phyloP scores from a whole-genome alignment of 139 green algal genomes.

The Dunaliella sp. region DNA sequence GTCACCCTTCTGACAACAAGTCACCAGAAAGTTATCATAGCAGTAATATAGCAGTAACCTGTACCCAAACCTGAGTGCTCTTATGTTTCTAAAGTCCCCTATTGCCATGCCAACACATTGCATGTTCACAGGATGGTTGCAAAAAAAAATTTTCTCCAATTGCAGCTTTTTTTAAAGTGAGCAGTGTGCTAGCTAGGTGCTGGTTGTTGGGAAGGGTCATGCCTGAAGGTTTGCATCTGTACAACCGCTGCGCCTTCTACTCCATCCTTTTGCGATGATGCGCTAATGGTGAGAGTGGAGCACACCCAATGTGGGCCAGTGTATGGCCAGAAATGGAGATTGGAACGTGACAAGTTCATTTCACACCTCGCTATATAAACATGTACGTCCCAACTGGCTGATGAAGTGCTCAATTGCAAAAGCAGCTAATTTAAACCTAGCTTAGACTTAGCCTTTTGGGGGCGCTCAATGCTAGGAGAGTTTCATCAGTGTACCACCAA shows the following conservation, averaged over 20 bases:
- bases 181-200: no score
- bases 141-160: background rate
- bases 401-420: no score
- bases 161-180: no score
- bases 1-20: no score
- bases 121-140: background rate
- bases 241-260: background rate
- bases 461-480: no score
- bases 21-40: no score
- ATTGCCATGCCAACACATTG: background rate
- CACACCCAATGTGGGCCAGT: background rate
- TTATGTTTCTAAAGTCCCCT: background rate
- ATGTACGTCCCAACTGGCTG: no score
- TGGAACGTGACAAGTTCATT: background rate
- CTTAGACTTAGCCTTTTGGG: no score
- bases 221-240: background rate
- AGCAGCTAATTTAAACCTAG: no score
- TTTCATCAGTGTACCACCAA: background rate
- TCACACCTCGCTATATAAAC: background rate
- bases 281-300: background rate
- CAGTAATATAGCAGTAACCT: no score
- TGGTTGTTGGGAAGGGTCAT: no score
- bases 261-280: background rate
- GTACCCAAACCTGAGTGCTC: background rate
- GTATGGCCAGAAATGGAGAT: background rate